Evolutionary conservation across 1,284 basidiomycete species (phyloP).

Genomic region (Afroboletus lepidellus): DNA sequence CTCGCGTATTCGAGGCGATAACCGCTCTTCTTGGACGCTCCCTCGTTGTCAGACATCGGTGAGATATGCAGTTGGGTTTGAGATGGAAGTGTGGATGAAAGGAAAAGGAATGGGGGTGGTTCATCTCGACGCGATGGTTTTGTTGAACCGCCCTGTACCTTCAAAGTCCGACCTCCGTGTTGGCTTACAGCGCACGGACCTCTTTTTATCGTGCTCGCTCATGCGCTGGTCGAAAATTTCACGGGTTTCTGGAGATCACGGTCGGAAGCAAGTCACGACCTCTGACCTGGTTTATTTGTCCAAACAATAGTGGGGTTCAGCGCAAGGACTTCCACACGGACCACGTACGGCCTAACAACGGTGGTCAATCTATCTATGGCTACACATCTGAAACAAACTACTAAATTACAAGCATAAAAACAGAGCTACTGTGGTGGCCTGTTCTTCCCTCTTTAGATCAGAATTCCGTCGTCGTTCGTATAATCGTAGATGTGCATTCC

Average conservation of each 20-base stretch:
- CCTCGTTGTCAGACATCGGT: conserved; percentile 59
- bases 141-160: conserved; percentile 38
- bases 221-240: conserved; percentile 20
- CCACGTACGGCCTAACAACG: no score
- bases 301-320: conserved; percentile 24
- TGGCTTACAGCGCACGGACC: conserved; percentile 36
- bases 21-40: conserved; percentile 48
- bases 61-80: conserved; percentile 18
- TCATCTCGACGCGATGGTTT: conserved; percentile 42
- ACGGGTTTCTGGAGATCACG: conserved; percentile 9
- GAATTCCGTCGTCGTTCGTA: conserved; percentile 23
- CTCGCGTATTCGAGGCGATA: conserved; percentile 79
- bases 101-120: conserved; percentile 34
- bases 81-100: conserved; percentile 22
- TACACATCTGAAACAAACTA: conserved; percentile 6
- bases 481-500: conserved; percentile 33
- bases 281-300: conserved; percentile 31
- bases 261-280: conserved; percentile 12
- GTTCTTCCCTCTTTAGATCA: conserved; percentile 9
- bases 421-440: background rate
- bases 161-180: conserved; percentile 36
- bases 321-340: no score
- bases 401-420: conserved; percentile 11
- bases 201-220: conserved; percentile 29
- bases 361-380: background rate